A percentile compares a stretch with the other conserved stretches of the same genome.
These are phyloP conservation scores for Alternaria sp. DNA, from an alignment of 2,329 filamentous ascomycete species.

Conservation along the genomic window DNA sequence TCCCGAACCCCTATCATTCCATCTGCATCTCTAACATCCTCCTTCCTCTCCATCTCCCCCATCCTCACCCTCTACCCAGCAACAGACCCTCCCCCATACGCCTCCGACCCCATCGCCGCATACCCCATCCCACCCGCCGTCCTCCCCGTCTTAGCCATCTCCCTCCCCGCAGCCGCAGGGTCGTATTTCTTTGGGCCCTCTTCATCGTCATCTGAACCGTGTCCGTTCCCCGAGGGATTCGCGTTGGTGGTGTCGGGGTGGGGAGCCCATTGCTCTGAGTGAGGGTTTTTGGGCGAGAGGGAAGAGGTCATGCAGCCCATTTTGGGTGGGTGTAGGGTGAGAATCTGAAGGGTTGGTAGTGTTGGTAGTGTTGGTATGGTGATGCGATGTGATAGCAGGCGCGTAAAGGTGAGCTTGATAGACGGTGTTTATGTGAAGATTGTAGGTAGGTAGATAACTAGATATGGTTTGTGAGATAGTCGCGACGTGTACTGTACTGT, in stretches of 20 bases:
- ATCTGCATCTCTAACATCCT: too few species aligned
- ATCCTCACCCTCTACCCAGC: not conserved
- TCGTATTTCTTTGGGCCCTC: not conserved
- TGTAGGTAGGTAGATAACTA: not conserved
- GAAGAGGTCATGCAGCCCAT: not conserved
- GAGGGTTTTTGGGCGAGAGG: not conserved
- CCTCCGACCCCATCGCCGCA: not conserved
- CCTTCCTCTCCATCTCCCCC: not conserved
- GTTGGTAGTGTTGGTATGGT: not conserved
- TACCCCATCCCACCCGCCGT: not conserved
- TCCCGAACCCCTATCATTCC: not conserved
- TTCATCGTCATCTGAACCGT: not conserved
- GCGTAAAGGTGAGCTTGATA: not conserved
- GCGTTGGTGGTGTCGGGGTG: not conserved
- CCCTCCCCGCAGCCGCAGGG: not conserved
- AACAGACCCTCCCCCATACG: not conserved
- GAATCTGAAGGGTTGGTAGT: too few species aligned
- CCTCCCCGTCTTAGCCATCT: not conserved
- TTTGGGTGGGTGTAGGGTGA: not conserved
- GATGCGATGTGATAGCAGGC: not conserved
- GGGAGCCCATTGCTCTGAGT: not conserved
- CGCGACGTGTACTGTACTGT: not conserved
- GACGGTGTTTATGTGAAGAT: rapidly evolving
- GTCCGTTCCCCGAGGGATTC: not conserved
- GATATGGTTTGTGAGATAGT: too few species aligned